Percentiles rank a stretch among this genome's conserved stretches.
Evolutionary conservation across 768 basidiomycete genomes (phyloP).

Genomic region (Agaricus sinodeliciosus): DNA sequence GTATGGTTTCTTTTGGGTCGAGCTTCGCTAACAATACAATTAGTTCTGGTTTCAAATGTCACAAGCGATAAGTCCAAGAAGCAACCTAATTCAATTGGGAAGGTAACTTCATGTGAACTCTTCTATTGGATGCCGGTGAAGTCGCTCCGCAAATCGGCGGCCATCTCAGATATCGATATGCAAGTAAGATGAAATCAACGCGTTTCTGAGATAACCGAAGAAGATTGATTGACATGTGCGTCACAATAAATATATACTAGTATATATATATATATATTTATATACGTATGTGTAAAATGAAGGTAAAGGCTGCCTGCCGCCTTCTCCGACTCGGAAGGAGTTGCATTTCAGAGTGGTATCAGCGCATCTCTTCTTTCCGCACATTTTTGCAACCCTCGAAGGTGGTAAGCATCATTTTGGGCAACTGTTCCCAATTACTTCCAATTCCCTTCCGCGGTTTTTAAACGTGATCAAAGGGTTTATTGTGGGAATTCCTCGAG

Average conservation of each 20-base stretch:
- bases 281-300: too few relatives aligned
- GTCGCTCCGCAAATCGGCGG: not conserved
- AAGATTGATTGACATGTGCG: constrained; percentile 1
- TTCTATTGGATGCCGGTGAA: not conserved
- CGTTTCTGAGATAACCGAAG: constrained; percentile 1
- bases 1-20: too few relatives aligned
- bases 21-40: too few relatives aligned
- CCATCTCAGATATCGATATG: not conserved
- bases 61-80: too few relatives aligned
- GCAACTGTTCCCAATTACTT: not conserved
- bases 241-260: not conserved
- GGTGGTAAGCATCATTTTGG: not conserved
- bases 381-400: not conserved
- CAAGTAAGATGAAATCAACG: not conserved
- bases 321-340: constrained; percentile 11
- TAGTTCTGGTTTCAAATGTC: too few relatives aligned
- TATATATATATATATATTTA: not conserved
- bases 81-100: not conserved
- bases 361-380: not conserved
- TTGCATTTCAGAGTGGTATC: not conserved
- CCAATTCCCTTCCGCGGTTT: too few relatives aligned
- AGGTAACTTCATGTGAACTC: not conserved
- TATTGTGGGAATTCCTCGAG: too few relatives aligned
- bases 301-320: too few relatives aligned
- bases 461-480: too few relatives aligned